These are phyloP conservation scores for Fusarium sacchari DNA, from an alignment of 2,329 filamentous ascomycete genomes.

Conservation along the genomic window DNA sequence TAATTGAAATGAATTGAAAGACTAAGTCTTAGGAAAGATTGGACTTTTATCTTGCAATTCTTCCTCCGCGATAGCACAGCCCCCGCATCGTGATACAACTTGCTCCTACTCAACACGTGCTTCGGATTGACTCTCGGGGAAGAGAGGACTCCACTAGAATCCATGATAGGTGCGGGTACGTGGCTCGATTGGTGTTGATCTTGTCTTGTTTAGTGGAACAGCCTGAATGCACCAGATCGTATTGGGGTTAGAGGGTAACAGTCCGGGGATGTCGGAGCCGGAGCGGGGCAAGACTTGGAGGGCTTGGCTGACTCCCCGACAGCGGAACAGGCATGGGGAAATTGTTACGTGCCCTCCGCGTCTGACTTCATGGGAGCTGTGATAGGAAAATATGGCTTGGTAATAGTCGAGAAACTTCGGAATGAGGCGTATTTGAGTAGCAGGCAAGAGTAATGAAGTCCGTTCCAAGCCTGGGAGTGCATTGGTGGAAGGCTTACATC, in stretches of 20 bases:
- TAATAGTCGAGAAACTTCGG: rapidly evolving
- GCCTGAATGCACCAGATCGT: neutral
- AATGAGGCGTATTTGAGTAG: neutral
- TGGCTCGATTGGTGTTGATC: conserved; percentile 29
- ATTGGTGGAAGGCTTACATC: rapidly evolving
- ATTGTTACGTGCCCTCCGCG: too few species aligned
- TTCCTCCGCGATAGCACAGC: neutral
- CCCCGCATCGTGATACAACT: conserved; percentile 29
- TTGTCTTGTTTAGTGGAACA: conserved; percentile 1
- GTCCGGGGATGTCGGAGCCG: conserved; percentile 30
- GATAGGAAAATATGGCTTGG: rapidly evolving
- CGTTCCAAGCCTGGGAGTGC: rapidly evolving
- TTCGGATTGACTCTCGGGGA: conserved; percentile 6
- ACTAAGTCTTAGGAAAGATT: neutral
- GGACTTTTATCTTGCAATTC: conserved; percentile 25
- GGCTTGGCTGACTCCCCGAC: neutral
- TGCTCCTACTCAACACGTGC: conserved; percentile 14
- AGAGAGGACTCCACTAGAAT: conserved; percentile 16
- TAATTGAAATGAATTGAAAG: neutral
- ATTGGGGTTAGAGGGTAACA: neutral
- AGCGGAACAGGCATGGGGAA: neutral
- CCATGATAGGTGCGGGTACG: conserved; percentile 30
- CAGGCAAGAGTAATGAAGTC: neutral
- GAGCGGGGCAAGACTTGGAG: neutral
- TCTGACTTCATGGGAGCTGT: neutral